These are phyloP conservation scores for Ruellia speciosa DNA, from an alignment of 305 asterid species.

Conservation along the genomic window DNA sequence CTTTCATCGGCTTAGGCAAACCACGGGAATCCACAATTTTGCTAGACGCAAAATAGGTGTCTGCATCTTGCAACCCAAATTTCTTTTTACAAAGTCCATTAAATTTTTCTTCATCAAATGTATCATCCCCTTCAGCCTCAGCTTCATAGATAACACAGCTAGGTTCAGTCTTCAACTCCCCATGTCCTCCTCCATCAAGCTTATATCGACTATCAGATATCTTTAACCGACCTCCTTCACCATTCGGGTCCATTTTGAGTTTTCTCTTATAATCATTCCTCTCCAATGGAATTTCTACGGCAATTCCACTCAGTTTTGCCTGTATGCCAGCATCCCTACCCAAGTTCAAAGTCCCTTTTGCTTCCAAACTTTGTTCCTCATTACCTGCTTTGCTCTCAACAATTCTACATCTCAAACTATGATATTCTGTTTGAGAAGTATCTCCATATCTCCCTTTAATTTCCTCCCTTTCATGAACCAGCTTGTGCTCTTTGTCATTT, in stretches of 20 bases:
- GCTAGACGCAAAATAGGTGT: slow-evolving; percentile 11
- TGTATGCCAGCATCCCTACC: slow-evolving; percentile 25
- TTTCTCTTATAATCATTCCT: slow-evolving; percentile 24
- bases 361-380: slow-evolving; percentile 24
- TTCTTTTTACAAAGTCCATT: slow-evolving; percentile 26
- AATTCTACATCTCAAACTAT: slow-evolving; percentile 23
- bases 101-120: slow-evolving; percentile 29
- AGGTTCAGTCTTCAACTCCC: slow-evolving; percentile 25
- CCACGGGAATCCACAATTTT: slow-evolving; percentile 19
- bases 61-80: slow-evolving; percentile 29
- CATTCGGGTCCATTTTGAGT: slow-evolving; percentile 25
- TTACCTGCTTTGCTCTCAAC: slow-evolving; percentile 24
- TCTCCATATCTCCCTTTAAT: slow-evolving; percentile 29
- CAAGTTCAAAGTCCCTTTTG: slow-evolving; percentile 22
- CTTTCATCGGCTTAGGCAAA: slow-evolving; percentile 24
- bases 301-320: slow-evolving; percentile 29
- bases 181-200: slow-evolving; percentile 25
- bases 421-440: slow-evolving; percentile 23
- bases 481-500: slow-evolving; percentile 18
- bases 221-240: slow-evolving; percentile 28
- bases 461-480: slow-evolving; percentile 25
- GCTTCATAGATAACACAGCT: slow-evolving; percentile 24
- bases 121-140: slow-evolving; percentile 24
- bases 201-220: slow-evolving; percentile 27
- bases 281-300: slow-evolving; percentile 31